phyloP scores from a whole-genome alignment of 768 basidiomycete species.

The Nidularia sp. region DNA sequence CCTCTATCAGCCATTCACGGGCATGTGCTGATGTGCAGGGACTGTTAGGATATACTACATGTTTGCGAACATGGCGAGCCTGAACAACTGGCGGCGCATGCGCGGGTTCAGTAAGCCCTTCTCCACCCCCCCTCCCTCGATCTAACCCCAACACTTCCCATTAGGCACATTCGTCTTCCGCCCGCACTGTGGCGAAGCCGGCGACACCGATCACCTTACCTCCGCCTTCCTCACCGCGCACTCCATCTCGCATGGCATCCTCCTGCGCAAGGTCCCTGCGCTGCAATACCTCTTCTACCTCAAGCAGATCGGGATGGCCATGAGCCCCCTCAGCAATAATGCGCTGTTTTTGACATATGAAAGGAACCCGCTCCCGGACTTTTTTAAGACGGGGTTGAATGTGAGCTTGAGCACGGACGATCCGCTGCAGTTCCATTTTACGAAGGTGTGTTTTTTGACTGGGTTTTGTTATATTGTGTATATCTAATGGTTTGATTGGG shows the following conservation, averaged over 20 bases:
- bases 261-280: conserved; percentile 95
- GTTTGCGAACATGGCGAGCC: conserved; percentile 92
- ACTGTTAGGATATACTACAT: conserved; percentile 86
- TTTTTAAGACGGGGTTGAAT: conserved; percentile 94
- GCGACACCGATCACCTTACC: conserved; percentile 95
- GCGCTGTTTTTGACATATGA: conserved; percentile 96
- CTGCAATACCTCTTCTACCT: conserved; percentile 97
- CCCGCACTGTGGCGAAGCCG: conserved; percentile 96
- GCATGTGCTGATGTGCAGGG: neutral
- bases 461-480: neutral
- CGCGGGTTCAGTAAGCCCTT: conserved; percentile 83
- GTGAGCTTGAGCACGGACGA: conserved; percentile 96
- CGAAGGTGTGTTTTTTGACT: conserved; percentile 57
- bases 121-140: neutral
- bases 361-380: conserved; percentile 94
- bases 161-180: conserved; percentile 94
- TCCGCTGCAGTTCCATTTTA: conserved; percentile 96
- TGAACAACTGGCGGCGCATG: conserved; percentile 87
- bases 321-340: conserved; percentile 98
- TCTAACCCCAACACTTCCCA: neutral
- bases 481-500: neutral
- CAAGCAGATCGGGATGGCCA: conserved; percentile 96
- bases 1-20: neutral
- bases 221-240: conserved; percentile 96
- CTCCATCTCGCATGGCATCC: conserved; percentile 98